phyloP scores from a whole-genome alignment of 2,329 filamentous ascomycete species.

The Sclerotinia borealis region DNA sequence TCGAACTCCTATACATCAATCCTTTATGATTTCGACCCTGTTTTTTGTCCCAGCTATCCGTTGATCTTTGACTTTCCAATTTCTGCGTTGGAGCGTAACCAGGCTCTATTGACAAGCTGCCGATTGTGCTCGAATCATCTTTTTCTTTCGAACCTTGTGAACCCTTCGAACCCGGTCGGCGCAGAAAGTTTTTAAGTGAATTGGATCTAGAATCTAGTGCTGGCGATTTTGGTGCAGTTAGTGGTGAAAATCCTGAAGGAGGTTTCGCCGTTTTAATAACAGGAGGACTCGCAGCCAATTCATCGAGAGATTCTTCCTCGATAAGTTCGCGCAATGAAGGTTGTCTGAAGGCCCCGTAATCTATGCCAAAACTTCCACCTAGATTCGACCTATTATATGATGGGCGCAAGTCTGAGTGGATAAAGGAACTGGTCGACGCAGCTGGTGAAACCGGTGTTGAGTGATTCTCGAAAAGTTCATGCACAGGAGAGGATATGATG shows the following conservation, averaged over 20 bases:
- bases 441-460: constrained; percentile 37
- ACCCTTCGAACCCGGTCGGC: constrained; percentile 54
- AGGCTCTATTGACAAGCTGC: constrained; percentile 58
- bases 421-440: constrained; percentile 26
- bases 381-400: constrained; percentile 18
- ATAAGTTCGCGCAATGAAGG: constrained; percentile 44
- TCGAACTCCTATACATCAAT: constrained; percentile 69
- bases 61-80: constrained; percentile 47
- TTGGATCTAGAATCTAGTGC: constrained; percentile 29
- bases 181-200: constrained; percentile 55
- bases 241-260: constrained; percentile 66
- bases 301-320: constrained; percentile 48
- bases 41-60: constrained; percentile 59
- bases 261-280: constrained; percentile 77
- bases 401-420: constrained; percentile 15
- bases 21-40: constrained; percentile 48
- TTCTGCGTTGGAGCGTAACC: constrained; percentile 43
- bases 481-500: constrained; percentile 61
- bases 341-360: constrained; percentile 61
- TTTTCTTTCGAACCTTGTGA: constrained; percentile 47
- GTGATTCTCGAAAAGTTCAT: constrained; percentile 57
- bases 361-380: constrained; percentile 56
- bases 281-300: constrained; percentile 59
- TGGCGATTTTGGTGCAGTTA: constrained; percentile 57
- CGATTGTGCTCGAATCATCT: constrained; percentile 56